Conservation (phyloP, 352 stramenopile genomes). For the Pythium rhizo-oryzae region DNA sequence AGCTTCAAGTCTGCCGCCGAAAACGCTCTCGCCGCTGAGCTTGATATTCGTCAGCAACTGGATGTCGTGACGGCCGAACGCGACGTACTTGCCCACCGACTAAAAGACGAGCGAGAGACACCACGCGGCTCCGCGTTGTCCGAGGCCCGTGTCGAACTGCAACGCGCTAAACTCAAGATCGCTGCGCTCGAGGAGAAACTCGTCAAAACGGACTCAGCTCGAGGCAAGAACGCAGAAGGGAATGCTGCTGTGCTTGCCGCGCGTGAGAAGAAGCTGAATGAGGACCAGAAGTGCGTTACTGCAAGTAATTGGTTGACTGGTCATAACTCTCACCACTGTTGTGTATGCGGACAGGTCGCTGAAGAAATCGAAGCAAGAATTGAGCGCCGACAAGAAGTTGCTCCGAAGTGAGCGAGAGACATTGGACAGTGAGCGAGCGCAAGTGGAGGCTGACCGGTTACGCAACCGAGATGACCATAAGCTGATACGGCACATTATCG, state of each 20-base stretch:
- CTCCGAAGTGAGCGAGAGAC: slow-evolving; percentile 32
- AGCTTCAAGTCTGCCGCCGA: slow-evolving; percentile 24
- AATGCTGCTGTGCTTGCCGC: slow-evolving; percentile 37
- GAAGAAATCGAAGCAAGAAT: slow-evolving; percentile 48
- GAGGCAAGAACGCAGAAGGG: slow-evolving; percentile 42
- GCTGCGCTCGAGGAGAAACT: slow-evolving; percentile 46
- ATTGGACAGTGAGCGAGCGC: slow-evolving; percentile 1
- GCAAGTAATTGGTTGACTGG: background rate
- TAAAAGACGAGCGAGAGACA: slow-evolving; percentile 17
- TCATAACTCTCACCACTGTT: background rate
- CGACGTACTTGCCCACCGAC: slow-evolving; percentile 25
- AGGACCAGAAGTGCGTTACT: slow-evolving; percentile 54
- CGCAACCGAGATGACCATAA: slow-evolving; percentile 44
- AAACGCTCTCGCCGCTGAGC: slow-evolving; percentile 17
- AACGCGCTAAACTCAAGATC: slow-evolving; percentile 59
- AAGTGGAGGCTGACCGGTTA: slow-evolving; percentile 7
- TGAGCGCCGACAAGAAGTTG: slow-evolving; percentile 35
- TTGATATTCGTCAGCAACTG: slow-evolving; percentile 17
- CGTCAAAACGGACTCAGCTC: slow-evolving; percentile 27
- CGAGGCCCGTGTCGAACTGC: slow-evolving; percentile 47
- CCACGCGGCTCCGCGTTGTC: slow-evolving; percentile 32
- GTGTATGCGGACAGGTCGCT: slow-evolving; percentile 27
- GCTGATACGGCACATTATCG: slow-evolving; percentile 51
- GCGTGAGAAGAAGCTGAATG: slow-evolving; percentile 37
- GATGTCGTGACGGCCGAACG: slow-evolving; percentile 29